A percentile compares a stretch with the other conserved stretches of the same genome.
phyloP scores from a whole-genome alignment of 352 stramenopile genomes.

The Phytophthora multivora region DNA sequence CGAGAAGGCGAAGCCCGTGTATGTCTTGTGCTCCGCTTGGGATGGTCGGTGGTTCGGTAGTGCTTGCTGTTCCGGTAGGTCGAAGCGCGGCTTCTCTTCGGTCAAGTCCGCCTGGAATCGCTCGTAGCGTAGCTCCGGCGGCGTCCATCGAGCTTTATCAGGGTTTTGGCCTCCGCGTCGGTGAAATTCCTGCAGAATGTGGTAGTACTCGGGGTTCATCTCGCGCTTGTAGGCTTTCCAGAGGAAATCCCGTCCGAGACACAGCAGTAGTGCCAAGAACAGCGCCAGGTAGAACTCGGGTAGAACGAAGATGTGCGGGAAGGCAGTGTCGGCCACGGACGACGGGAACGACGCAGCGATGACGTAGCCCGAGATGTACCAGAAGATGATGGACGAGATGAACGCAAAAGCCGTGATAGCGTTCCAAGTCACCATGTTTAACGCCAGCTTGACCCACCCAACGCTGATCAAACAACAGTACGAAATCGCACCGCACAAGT shows the following conservation, averaged over 20 bases:
- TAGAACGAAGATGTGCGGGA: conserved; percentile 78
- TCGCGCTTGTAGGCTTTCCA: conserved; percentile 89
- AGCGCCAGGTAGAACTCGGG: conserved; percentile 81
- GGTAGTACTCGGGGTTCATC: conserved; percentile 86
- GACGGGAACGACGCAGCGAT: conserved; percentile 65
- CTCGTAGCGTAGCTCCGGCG: conserved; percentile 68
- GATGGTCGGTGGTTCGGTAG: conserved; percentile 24
- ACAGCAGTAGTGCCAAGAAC: conserved; percentile 74
- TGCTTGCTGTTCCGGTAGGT: conserved; percentile 51
- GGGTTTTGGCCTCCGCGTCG: conserved; percentile 38
- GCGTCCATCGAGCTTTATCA: conserved; percentile 62
- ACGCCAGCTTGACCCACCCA: conserved; percentile 76
- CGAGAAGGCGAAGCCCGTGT: conserved; percentile 87
- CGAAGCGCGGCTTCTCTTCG: conserved; percentile 63
- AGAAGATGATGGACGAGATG: conserved; percentile 70
- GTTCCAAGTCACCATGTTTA: conserved; percentile 89
- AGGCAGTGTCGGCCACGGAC: conserved; percentile 66
- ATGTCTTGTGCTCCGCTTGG: conserved; percentile 47
- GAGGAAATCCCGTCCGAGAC: conserved; percentile 78
- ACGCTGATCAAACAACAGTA: conserved; percentile 86
- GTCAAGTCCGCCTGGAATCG: conserved; percentile 73
- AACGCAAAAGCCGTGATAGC: conserved; percentile 60
- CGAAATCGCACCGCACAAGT: conserved; percentile 72
- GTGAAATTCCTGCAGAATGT: conserved; percentile 85
- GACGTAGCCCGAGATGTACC: conserved; percentile 69